Base-by-base conservation (phyloP, 495 filamentous ascomycete species). In the Xylaria intraflava region DNA sequence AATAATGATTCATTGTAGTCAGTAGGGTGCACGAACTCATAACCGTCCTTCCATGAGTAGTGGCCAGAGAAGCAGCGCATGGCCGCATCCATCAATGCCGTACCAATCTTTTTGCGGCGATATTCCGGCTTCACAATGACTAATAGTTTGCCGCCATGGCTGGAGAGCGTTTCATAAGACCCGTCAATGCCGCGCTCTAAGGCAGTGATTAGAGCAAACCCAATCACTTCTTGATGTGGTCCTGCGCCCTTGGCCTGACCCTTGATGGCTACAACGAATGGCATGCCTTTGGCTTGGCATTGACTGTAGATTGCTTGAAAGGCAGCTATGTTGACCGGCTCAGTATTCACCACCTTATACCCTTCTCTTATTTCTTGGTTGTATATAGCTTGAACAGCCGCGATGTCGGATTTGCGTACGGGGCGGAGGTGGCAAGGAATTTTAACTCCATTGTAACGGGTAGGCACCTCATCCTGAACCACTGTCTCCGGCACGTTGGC, bases 261-360 rank as follows among this genome's bases (percentile, higher is more conserved):
- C 7, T 55, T 48, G 2, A 70, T 59, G 19, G 72, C 73, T 4
- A 73, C 71, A 4, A 77, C 33, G 41, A 77, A 75, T 0, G 73
- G 73, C 54, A 72, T 59, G 16, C 59, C 46, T 10, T 66, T 50
- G 5, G 40, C 12, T 16, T 44, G 23, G 17, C 61, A 44, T 8
- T 40, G 53, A 1, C 29, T 16, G 17, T 69, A 56, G 31, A 75
- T 63, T 0, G 30, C n/a, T 10, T 48, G 41, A 26, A 72, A 66
- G 1, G 61, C 55, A 0, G 48, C 39, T 0, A 46, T 10, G 0
- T 17, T 17, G 8, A 72, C 45, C 2, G 61, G 65, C 14, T 53
- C 11, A 2, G 62, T 65, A 57, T 75, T 70, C 43, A 54, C 47
- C 2, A 41, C 46, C 45, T 68, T 70, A 17, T 65, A 44, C 14